These are phyloP conservation scores for Chlorociboria aeruginascens DNA, from an alignment of 495 filamentous ascomycete species.

Conservation along the genomic window DNA sequence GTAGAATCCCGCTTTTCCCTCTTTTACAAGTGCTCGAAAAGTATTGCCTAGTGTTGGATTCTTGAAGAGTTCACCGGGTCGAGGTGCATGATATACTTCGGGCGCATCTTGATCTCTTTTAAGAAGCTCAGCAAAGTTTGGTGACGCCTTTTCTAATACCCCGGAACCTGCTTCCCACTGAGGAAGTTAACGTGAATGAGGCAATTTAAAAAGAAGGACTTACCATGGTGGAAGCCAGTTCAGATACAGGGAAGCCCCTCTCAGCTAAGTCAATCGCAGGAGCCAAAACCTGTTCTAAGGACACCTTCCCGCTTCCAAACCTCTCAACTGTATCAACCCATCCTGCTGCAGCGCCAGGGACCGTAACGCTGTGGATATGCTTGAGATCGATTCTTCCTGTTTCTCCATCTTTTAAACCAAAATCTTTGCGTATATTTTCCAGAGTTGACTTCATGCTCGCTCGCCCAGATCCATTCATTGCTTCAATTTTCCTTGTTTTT, in stretches of 20 bases:
- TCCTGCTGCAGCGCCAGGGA: conserved; percentile 83
- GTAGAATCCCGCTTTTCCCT: conserved; percentile 90
- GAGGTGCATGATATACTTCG: conserved; percentile 56
- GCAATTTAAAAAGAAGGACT: conserved; percentile 18
- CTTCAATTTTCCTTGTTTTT: conserved; percentile 65
- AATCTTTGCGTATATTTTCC: conserved; percentile 51
- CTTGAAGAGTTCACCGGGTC: conserved; percentile 78
- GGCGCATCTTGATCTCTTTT: conserved; percentile 54
- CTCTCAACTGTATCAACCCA: conserved; percentile 88
- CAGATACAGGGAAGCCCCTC: conserved; percentile 79
- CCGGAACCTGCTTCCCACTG: conserved; percentile 59
- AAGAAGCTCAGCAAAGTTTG: conserved; percentile 76
- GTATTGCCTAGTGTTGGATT: conserved; percentile 73
- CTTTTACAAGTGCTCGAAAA: conserved; percentile 63
- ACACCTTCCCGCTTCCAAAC: conserved; percentile 82
- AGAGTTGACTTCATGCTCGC: conserved; percentile 58
- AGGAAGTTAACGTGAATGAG: conserved; percentile 4
- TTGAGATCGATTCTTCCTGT: conserved; percentile 57
- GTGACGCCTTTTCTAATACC: conserved; percentile 55
- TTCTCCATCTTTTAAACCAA: conserved; percentile 53
- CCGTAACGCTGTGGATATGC: conserved; percentile 71
- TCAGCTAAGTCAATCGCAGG: conserved; percentile 84
- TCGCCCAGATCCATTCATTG: conserved; percentile 85
- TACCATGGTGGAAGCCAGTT: conserved; percentile 62
- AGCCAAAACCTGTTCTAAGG: conserved; percentile 61